phyloP scores from a whole-genome alignment of 2,329 filamentous ascomycete species.

The Raffaelea albimanens region DNA sequence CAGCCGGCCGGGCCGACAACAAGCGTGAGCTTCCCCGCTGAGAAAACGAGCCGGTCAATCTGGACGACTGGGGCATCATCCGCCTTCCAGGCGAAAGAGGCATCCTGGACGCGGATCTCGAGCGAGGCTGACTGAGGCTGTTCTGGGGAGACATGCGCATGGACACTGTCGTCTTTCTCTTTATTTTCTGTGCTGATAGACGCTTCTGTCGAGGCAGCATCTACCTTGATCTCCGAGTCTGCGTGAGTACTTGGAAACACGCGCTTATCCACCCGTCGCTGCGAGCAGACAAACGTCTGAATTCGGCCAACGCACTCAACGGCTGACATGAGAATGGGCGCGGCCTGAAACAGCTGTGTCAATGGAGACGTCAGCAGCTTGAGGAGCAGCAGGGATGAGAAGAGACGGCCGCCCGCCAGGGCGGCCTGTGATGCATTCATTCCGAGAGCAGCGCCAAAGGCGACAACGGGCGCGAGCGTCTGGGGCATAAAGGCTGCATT shows the following conservation, averaged over 20 bases:
- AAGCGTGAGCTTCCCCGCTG: background rate
- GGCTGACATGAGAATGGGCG: slow-evolving; percentile 21
- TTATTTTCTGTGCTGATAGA: background rate
- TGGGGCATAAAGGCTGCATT: slow-evolving; percentile 24
- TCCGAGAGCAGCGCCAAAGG: slow-evolving; percentile 16
- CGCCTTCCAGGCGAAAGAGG: no score
- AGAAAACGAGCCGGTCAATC: background rate
- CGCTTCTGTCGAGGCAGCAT: background rate
- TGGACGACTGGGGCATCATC: background rate
- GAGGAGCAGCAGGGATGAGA: slow-evolving; percentile 22
- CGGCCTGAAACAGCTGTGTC: slow-evolving; percentile 19
- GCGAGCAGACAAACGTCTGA: slow-evolving; percentile 24
- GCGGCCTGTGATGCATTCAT: slow-evolving; percentile 14
- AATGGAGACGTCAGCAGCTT: slow-evolving; percentile 17
- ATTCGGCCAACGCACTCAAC: slow-evolving; percentile 23
- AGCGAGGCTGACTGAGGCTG: no score
- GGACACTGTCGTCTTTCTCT: background rate
- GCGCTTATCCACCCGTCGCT: slow-evolving; percentile 15
- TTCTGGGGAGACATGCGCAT: no score
- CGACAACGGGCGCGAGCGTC: slow-evolving; percentile 23
- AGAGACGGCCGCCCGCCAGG: slow-evolving; percentile 19
- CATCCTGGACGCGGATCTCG: no score
- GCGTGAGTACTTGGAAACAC: background rate
- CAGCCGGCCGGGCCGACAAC: slow-evolving; percentile 11
- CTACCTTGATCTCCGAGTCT: no score